These are phyloP conservation scores for Kwoniella shivajii DNA, from an alignment of 1,284 basidiomycete genomes.

Conservation along the genomic window DNA sequence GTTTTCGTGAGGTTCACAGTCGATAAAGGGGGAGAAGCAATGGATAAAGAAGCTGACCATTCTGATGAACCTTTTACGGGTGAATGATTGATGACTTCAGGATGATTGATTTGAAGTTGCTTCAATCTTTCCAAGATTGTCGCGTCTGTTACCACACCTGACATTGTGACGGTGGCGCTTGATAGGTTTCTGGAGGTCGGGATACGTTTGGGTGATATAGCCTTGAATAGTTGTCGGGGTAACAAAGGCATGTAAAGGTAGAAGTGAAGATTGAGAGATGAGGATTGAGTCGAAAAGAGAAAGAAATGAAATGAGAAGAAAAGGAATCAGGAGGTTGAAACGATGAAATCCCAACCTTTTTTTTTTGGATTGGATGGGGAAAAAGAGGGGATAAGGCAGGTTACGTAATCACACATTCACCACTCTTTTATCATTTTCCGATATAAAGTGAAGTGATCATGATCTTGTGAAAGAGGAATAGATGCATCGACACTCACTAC, in stretches of 20 bases:
- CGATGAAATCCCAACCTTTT: neutral
- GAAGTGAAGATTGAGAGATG: neutral
- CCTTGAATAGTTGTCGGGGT: neutral
- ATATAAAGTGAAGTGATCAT: no score
- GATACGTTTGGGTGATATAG: neutral
- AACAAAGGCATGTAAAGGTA: constrained; percentile 16
- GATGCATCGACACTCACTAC: no score
- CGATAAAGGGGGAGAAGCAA: neutral
- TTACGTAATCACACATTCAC: no score
- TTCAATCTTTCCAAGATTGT: constrained; percentile 58
- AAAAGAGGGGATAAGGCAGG: no score
- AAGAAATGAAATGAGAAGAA: neutral
- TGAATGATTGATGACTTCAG: constrained; percentile 47
- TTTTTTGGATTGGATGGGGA: constrained; percentile 6
- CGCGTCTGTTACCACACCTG: constrained; percentile 71
- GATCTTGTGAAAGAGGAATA: no score
- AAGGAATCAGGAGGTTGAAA: neutral
- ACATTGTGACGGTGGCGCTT: constrained; percentile 61
- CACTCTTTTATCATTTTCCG: no score
- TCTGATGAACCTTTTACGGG: constrained; percentile 45
- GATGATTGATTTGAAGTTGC: constrained; percentile 44
- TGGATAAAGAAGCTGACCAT: constrained; percentile 52
- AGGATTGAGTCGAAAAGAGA: neutral
- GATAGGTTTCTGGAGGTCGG: neutral
- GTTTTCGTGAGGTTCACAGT: constrained; percentile 21